Conservation (phyloP, 331 rosid genomes). For the Malus hybrid region DNA sequence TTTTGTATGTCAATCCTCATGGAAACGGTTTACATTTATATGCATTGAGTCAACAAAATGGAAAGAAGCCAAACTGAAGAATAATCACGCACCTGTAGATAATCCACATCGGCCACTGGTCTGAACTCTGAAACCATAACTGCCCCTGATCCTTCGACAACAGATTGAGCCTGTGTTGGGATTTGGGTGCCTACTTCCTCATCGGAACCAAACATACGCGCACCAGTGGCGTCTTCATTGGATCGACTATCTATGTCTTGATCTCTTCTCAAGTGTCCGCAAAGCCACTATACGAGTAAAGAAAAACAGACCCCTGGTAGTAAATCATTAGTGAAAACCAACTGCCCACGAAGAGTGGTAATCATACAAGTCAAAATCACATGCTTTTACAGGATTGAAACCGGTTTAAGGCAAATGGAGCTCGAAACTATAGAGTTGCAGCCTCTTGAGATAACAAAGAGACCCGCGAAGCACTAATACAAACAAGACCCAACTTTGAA, state of each 20-base stretch:
- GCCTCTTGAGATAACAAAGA: background rate
- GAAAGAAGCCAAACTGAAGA: background rate
- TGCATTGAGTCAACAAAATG: background rate
- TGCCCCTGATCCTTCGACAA: conserved; percentile 73
- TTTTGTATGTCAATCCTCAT: no score
- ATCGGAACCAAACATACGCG: conserved; percentile 54
- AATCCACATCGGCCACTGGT: conserved; percentile 86
- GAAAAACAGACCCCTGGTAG: conserved; percentile 82
- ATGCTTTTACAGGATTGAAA: background rate
- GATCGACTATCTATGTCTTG: conserved; percentile 19
- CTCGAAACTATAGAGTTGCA: background rate
- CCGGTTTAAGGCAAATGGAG: background rate
- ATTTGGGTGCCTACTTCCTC: conserved; percentile 58
- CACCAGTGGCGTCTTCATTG: conserved; percentile 25
- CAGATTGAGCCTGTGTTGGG: conserved; percentile 81
- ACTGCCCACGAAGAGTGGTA: conserved; percentile 55
- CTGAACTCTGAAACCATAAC: conserved; percentile 52
- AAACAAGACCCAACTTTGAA: background rate
- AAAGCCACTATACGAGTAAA: conserved; percentile 78
- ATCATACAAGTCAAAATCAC: conserved; percentile 21
- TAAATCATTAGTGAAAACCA: conserved; percentile 88
- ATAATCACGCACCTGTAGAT: conserved; percentile 67
- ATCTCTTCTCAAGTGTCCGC: conserved; percentile 50
- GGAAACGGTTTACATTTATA: background rate
- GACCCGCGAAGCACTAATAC: background rate